Percentiles rank a stretch among this genome's conserved stretches.
phyloP scores from a whole-genome alignment of 2,329 filamentous ascomycete species.

The Fusarium nisikadoi region DNA sequence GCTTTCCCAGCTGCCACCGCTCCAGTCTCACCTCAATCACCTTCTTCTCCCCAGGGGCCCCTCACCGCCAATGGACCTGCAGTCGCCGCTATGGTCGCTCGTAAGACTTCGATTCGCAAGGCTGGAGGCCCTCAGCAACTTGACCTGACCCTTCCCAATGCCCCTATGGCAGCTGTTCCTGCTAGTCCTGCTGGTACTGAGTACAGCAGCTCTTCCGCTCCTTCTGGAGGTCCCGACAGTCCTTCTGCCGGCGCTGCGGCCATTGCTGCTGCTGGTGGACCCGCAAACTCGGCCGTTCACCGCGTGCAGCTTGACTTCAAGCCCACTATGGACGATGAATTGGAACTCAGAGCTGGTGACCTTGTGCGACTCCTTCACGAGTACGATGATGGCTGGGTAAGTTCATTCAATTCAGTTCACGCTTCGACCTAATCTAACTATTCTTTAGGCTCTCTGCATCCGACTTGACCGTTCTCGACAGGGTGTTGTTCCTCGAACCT shows the following conservation, averaged over 20 bases:
- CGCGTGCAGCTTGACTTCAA: constrained; percentile 95
- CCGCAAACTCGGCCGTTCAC: constrained; percentile 75
- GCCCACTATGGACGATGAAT: constrained; percentile 91
- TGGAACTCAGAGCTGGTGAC: constrained; percentile 82
- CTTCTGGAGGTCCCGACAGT: constrained; percentile 54
- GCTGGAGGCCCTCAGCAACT: constrained; percentile 59
- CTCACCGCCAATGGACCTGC: constrained; percentile 53
- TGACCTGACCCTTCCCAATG: constrained; percentile 62
- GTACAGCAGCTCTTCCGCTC: constrained; percentile 67
- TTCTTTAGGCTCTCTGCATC: constrained; percentile 81
- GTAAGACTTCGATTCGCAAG: constrained; percentile 68
- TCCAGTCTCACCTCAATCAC: constrained; percentile 26
- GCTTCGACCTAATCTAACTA: constrained; percentile 45
- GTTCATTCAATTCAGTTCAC: constrained; percentile 44
- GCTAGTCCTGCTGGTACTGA: constrained; percentile 72
- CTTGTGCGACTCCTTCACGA: constrained; percentile 91
- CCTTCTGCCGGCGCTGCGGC: constrained; percentile 65
- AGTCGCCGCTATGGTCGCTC: constrained; percentile 53
- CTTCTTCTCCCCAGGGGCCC: constrained; percentile 49
- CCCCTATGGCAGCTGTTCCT: constrained; percentile 52
- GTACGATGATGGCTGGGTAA: constrained; percentile 98
- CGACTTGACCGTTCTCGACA: constrained; percentile 90
- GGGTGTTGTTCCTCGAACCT: constrained; percentile 93
- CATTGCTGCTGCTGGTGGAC: constrained; percentile 71
- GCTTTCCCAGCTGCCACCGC: constrained; percentile 43